A percentile compares a stretch with the other conserved stretches of the same genome.
Conservation (phyloP, 2,329 filamentous ascomycete genomes). For the Paracamarosporium sp. region DNA sequence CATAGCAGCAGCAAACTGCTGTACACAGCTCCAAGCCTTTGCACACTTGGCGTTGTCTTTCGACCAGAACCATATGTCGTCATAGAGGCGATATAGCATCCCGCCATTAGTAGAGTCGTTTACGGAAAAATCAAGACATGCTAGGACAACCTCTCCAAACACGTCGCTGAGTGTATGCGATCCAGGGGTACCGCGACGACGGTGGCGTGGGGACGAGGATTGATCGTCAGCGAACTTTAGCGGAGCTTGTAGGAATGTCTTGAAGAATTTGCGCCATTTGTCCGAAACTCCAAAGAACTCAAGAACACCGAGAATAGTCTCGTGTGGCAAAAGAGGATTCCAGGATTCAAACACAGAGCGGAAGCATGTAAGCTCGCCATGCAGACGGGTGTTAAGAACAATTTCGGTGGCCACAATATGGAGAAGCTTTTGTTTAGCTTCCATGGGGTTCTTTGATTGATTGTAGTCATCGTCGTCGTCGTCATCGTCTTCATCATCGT, state of each 20-base stretch:
- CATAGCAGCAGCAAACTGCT: constrained; percentile 51
- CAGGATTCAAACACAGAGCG: constrained; percentile 40
- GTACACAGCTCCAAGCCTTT: constrained; percentile 53
- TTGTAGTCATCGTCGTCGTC: constrained; percentile 6
- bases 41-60: constrained; percentile 50
- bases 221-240: constrained; percentile 51
- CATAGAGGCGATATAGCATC: constrained; percentile 56
- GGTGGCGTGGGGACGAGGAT: constrained; percentile 43
- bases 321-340: constrained; percentile 50
- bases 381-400: constrained; percentile 36
- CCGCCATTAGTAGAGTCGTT: constrained; percentile 51
- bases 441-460: constrained; percentile 33
- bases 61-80: constrained; percentile 58
- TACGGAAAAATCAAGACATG: constrained; percentile 56
- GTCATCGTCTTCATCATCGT: constrained; percentile 7
- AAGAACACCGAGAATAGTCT: constrained; percentile 52
- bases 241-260: constrained; percentile 54
- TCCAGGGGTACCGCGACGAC: constrained; percentile 55
- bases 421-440: constrained; percentile 38
- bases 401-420: constrained; percentile 40
- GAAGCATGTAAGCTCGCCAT: constrained; percentile 38
- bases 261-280: constrained; percentile 54
- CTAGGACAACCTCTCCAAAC: constrained; percentile 56
- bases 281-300: constrained; percentile 53
- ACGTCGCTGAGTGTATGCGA: constrained; percentile 56